Percentiles rank a stretch among this genome's conserved stretches.
These are phyloP conservation scores for Clarkia xantiana DNA, from an alignment of 345 rosid species.

Conservation along the genomic window DNA sequence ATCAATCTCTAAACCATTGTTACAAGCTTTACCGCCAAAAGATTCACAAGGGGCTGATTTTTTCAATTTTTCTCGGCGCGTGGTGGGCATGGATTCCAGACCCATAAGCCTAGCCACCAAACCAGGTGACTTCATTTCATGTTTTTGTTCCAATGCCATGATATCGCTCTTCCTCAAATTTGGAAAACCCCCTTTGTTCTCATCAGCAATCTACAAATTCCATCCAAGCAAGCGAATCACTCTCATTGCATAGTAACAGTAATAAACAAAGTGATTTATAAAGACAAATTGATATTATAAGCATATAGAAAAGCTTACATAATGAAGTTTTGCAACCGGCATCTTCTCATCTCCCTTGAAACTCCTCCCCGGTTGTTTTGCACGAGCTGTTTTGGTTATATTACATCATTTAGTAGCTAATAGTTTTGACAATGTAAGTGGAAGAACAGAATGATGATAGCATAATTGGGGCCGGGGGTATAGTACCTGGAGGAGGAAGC, in stretches of 20 bases:
- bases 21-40: constrained; percentile 17
- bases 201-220: constrained; percentile 59
- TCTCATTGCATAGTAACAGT: too few relatives aligned
- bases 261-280: neutral
- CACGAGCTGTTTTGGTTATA: constrained; percentile 24
- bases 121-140: constrained; percentile 43
- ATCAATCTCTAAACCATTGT: constrained; percentile 10
- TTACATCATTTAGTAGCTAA: neutral
- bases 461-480: neutral
- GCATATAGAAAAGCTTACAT: constrained; percentile 24
- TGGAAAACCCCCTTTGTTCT: constrained; percentile 62
- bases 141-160: constrained; percentile 25
- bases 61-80: constrained; percentile 38
- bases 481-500: constrained; percentile 62
- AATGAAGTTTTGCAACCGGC: constrained; percentile 61
- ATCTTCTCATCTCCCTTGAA: constrained; percentile 73
- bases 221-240: neutral
- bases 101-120: constrained; percentile 97
- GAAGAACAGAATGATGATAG: neutral
- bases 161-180: constrained; percentile 12
- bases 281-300: constrained; percentile 2
- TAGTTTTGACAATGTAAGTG: neutral
- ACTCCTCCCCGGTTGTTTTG: constrained; percentile 43
- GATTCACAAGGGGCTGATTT: constrained; percentile 19
- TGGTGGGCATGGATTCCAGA: constrained; percentile 70